These are phyloP conservation scores for Termitomyces sp. DNA, from an alignment of 768 basidiomycete genomes.

Conservation along the genomic window DNA sequence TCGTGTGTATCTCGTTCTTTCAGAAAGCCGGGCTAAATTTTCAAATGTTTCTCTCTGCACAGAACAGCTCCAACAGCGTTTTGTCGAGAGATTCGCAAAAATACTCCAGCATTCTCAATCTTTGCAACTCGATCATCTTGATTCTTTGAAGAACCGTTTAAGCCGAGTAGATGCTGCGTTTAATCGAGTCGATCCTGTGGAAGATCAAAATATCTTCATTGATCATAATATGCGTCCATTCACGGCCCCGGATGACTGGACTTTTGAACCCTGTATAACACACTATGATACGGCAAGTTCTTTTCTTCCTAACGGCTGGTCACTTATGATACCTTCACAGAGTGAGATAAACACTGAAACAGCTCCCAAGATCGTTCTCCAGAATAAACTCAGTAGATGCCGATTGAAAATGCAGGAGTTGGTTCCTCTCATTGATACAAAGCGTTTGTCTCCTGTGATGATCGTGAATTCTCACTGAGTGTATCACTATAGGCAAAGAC, in stretches of 20 bases:
- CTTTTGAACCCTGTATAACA: slow-evolving; percentile 66
- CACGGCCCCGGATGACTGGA: slow-evolving; percentile 57
- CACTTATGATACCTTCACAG: slow-evolving; percentile 25
- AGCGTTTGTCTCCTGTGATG: slow-evolving; percentile 40
- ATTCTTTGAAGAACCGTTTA: slow-evolving; percentile 48
- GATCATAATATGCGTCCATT: slow-evolving; percentile 68
- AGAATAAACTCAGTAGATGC: slow-evolving; percentile 66
- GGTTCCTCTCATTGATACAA: slow-evolving; percentile 46
- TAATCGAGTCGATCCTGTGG: slow-evolving; percentile 43
- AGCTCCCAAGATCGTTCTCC: slow-evolving; percentile 71
- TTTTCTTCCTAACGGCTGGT: neutral
- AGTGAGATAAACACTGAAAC: slow-evolving; percentile 59
- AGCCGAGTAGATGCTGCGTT: slow-evolving; percentile 42
- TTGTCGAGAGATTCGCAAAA: slow-evolving; percentile 48
- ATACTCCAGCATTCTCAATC: slow-evolving; percentile 56
- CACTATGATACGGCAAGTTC: slow-evolving; percentile 71
- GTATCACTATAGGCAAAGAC: slow-evolving; percentile 41
- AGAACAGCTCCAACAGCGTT: slow-evolving; percentile 69
- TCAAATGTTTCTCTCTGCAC: slow-evolving; percentile 1
- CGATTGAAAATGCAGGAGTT: slow-evolving; percentile 62
- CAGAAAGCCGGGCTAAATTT: neutral
- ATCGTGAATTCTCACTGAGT: too few relatives aligned
- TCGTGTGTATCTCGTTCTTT: slow-evolving; percentile 34
- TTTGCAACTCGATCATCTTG: slow-evolving; percentile 54
- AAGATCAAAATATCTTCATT: slow-evolving; percentile 70